Evolutionary conservation across 1,284 basidiomycete species (phyloP).

Genomic region (Kalmanozyma brasiliensis): DNA sequence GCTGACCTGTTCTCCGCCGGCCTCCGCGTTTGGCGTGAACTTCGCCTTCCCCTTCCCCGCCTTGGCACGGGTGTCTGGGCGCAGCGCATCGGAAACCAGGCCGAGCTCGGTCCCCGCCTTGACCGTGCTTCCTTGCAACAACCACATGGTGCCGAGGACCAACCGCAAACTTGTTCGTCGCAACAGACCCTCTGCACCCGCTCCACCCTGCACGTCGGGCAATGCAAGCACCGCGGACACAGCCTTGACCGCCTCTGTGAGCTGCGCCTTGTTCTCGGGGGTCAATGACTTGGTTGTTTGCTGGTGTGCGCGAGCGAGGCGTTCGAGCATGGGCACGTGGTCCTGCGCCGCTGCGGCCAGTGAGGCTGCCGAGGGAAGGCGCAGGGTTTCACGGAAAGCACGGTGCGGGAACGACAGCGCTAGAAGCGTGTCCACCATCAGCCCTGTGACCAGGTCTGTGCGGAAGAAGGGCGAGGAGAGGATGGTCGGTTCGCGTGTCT

Average conservation of each 20-base stretch:
- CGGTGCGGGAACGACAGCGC: constrained; percentile 36
- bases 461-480: constrained; percentile 51
- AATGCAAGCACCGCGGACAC: constrained; percentile 40
- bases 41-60: not conserved
- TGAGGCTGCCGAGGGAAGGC: constrained; percentile 16
- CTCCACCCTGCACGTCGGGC: constrained; percentile 21
- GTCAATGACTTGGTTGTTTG: constrained; percentile 16
- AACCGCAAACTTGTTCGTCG: constrained; percentile 26
- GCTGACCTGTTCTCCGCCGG: no score
- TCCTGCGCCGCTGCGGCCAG: constrained; percentile 21
- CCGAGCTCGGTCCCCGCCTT: constrained; percentile 35
- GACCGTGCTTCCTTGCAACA: constrained; percentile 24
- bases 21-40: not conserved
- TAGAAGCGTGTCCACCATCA: constrained; percentile 42
- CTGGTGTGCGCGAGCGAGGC: constrained; percentile 22
- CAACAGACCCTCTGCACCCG: constrained; percentile 4
- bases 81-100: constrained; percentile 37
- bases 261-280: constrained; percentile 24
- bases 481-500: constrained; percentile 36
- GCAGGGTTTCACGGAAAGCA: constrained; percentile 32
- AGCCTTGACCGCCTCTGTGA: constrained; percentile 19
- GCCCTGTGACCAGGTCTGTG: constrained; percentile 36
- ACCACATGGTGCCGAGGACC: constrained; percentile 21
- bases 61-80: constrained; percentile 8
- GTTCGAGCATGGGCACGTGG: constrained; percentile 24